phyloP scores from a whole-genome alignment of 352 stramenopile species.

The Pythium aristosporum region DNA sequence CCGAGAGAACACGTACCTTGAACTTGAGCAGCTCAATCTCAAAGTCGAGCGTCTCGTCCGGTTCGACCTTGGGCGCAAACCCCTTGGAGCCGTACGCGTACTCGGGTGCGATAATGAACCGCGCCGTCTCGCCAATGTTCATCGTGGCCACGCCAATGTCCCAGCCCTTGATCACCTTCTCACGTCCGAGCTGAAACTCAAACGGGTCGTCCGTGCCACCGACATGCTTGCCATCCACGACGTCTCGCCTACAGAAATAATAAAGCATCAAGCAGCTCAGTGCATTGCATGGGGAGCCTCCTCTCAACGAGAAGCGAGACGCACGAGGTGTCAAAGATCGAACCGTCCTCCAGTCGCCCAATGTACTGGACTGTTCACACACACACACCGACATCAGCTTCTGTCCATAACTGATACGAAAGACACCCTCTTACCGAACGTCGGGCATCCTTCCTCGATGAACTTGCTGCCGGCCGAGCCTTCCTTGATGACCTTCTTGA shows the following conservation, averaged over 20 bases:
- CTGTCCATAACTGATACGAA: neutral
- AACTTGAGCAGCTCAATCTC: conserved; percentile 84
- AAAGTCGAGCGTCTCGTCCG: conserved; percentile 84
- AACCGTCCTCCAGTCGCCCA: conserved; percentile 72
- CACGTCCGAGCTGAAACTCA: conserved; percentile 80
- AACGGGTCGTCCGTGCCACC: conserved; percentile 83
- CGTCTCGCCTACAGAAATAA: conserved; percentile 49
- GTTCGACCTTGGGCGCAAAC: conserved; percentile 83
- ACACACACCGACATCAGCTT: neutral
- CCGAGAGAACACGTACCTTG: conserved; percentile 37
- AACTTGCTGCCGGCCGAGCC: conserved; percentile 37
- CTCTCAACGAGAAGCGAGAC: conserved; percentile 10
- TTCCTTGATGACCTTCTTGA: conserved; percentile 83
- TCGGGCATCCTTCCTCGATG: conserved; percentile 82
- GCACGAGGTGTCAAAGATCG: conserved; percentile 87
- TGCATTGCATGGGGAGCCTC: neutral
- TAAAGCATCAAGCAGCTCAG: neutral
- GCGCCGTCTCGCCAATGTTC: conserved; percentile 69
- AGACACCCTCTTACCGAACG: conserved; percentile 43
- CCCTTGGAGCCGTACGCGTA: conserved; percentile 79
- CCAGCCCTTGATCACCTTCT: conserved; percentile 87
- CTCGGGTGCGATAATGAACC: conserved; percentile 82
- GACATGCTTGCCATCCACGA: conserved; percentile 77
- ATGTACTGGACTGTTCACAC: conserved; percentile 73
- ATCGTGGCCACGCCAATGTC: conserved; percentile 85